phyloP scores from a whole-genome alignment of 257 asterid genomes.

The Fraxinus anomala region DNA sequence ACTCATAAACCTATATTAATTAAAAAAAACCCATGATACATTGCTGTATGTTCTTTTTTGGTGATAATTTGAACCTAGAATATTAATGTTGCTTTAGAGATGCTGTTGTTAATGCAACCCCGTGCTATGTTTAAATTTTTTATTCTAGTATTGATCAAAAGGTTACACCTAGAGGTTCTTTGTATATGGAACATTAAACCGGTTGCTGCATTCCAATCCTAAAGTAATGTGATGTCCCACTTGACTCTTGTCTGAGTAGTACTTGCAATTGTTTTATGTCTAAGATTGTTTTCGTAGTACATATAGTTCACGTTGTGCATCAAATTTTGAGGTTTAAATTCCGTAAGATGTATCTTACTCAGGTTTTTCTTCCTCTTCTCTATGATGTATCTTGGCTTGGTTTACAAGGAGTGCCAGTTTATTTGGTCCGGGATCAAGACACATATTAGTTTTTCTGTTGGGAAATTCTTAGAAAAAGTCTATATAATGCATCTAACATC shows the following conservation, averaged over 20 bases:
- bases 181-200: background rate
- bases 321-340: background rate
- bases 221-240: too few relatives aligned
- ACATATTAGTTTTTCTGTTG: background rate
- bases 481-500: background rate
- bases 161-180: background rate
- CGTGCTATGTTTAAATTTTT: background rate
- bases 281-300: background rate
- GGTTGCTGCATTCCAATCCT: background rate
- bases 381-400: background rate
- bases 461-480: background rate
- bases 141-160: background rate
- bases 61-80: background rate
- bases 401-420: background rate
- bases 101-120: background rate
- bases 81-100: background rate
- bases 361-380: background rate
- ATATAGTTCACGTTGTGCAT: background rate
- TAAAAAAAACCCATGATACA: too few relatives aligned
- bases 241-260: too few relatives aligned
- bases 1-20: background rate
- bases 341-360: background rate
- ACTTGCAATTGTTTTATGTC: background rate
- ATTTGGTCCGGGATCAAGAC: background rate
- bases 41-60: background rate